Evolutionary conservation across 2,329 filamentous ascomycete species (phyloP).

Genomic region (Colletotrichum falcatum): DNA sequence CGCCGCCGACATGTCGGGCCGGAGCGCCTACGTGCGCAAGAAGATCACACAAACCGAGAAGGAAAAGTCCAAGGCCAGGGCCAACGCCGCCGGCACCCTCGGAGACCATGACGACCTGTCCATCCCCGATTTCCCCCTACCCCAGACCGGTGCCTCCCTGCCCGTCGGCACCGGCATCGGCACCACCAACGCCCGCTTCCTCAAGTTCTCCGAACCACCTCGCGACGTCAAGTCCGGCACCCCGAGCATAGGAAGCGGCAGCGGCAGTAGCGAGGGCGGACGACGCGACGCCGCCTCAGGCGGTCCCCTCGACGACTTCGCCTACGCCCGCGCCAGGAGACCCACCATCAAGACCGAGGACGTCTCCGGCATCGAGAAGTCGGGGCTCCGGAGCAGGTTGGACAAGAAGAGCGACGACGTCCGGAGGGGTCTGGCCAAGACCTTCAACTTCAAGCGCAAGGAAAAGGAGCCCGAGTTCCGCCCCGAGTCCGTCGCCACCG

Average conservation of each 20-base stretch:
- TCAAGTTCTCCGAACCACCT: conserved; percentile 58
- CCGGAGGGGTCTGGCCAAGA: conserved; percentile 64
- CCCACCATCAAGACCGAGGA: conserved; percentile 62
- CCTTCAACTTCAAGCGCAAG: conserved; percentile 63
- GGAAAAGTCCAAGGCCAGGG: conserved; percentile 52
- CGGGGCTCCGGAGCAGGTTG: conserved; percentile 62
- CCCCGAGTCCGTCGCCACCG: conserved; percentile 54
- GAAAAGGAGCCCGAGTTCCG: conserved; percentile 56
- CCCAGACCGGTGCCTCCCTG: conserved; percentile 49
- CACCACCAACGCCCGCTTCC: conserved; percentile 57
- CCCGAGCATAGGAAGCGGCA: conserved; percentile 53
- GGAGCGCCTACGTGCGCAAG: conserved; percentile 69
- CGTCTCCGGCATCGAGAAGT: conserved; percentile 66
- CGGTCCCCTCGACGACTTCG: conserved; percentile 56
- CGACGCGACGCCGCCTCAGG: conserved; percentile 47
- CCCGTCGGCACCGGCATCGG: conserved; percentile 53
- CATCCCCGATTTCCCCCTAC: conserved; percentile 53
- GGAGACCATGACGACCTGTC: conserved; percentile 53
- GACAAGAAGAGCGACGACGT: conserved; percentile 69
- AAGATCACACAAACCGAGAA: conserved; percentile 65
- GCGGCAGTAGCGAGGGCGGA: conserved; percentile 53
- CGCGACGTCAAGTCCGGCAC: conserved; percentile 48
- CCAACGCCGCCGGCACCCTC: conserved; percentile 46
- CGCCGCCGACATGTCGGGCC: conserved; percentile 62
- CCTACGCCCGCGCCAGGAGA: conserved; percentile 57